Percentiles rank a stretch among this genome's conserved stretches.
These are phyloP conservation scores for Exserohilum turcica DNA, from an alignment of 2,329 filamentous ascomycete genomes.

Conservation along the genomic window DNA sequence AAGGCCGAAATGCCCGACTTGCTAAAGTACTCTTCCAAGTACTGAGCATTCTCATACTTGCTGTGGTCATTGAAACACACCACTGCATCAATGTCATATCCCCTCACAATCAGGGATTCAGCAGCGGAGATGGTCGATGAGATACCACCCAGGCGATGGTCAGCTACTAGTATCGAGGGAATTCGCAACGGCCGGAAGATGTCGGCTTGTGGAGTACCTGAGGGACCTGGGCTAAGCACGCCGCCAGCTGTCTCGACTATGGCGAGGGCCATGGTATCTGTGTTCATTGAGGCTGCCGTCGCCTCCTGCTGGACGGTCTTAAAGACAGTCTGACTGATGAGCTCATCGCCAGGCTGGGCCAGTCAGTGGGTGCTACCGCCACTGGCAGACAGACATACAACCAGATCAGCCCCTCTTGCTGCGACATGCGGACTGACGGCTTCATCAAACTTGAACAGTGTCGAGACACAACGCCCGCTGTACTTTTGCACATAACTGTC, in stretches of 20 bases:
- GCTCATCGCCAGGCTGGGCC: constrained; percentile 31
- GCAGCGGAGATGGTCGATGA: constrained; percentile 79
- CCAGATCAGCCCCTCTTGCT: constrained; percentile 49
- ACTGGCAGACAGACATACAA: constrained; percentile 22
- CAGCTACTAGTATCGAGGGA: constrained; percentile 75
- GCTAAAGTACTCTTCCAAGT: constrained; percentile 70
- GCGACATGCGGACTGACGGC: constrained; percentile 81
- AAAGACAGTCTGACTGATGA: constrained; percentile 27
- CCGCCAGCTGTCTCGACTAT: constrained; percentile 83
- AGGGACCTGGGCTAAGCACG: constrained; percentile 78
- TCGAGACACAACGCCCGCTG: constrained; percentile 61
- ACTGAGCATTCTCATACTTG: constrained; percentile 70
- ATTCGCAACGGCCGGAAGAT: constrained; percentile 75
- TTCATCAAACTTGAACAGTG: constrained; percentile 72
- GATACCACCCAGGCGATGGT: constrained; percentile 78
- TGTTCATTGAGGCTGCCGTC: not conserved
- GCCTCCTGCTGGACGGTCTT: constrained; percentile 20
- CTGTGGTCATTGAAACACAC: constrained; percentile 69
- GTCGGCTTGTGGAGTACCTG: constrained; percentile 77
- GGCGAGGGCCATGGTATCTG: constrained; percentile 45
- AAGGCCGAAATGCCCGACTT: constrained; percentile 62
- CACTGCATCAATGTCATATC: constrained; percentile 75
- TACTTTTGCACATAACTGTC: constrained; percentile 67
- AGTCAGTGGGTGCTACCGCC: constrained; percentile 5
- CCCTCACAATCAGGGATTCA: constrained; percentile 76